phyloP scores from a whole-genome alignment of 2,329 filamentous ascomycete genomes.

The Diaporthe sp. region DNA sequence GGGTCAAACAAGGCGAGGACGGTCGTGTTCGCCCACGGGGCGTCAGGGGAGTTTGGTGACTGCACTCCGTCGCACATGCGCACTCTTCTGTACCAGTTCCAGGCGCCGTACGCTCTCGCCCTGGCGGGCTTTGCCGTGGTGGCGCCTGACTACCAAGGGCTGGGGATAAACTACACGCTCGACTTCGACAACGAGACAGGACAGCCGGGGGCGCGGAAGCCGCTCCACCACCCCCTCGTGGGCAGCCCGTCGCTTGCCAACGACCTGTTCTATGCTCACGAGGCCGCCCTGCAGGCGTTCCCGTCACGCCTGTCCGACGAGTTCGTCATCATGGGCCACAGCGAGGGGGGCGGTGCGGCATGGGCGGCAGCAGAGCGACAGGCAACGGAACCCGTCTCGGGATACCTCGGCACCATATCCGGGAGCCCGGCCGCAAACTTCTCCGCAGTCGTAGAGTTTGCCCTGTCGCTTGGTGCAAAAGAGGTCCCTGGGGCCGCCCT shows the following conservation, averaged over 20 bases:
- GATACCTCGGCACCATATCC: slow-evolving; percentile 55
- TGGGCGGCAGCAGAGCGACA: slow-evolving; percentile 57
- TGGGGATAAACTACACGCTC: slow-evolving; percentile 53
- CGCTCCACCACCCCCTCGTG: slow-evolving; percentile 58
- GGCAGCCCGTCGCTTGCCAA: slow-evolving; percentile 55
- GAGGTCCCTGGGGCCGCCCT: slow-evolving; percentile 45
- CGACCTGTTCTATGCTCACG: slow-evolving; percentile 59
- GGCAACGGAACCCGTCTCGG: slow-evolving; percentile 48
- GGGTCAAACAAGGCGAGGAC: slow-evolving; percentile 47
- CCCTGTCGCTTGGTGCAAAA: slow-evolving; percentile 39
- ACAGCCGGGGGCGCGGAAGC: slow-evolving; percentile 49
- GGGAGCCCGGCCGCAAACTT: slow-evolving; percentile 48
- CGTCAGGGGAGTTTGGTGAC: slow-evolving; percentile 56
- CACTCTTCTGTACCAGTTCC: slow-evolving; percentile 57
- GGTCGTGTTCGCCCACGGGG: slow-evolving; percentile 61
- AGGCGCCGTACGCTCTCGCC: slow-evolving; percentile 56
- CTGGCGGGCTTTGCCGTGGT: slow-evolving; percentile 60
- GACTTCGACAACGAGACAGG: not conserved
- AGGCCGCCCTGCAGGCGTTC: slow-evolving; percentile 59
- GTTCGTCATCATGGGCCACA: slow-evolving; percentile 54
- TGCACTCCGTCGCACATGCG: slow-evolving; percentile 58
- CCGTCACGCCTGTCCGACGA: slow-evolving; percentile 49
- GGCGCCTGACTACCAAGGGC: slow-evolving; percentile 60
- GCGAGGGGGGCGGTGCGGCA: slow-evolving; percentile 58
- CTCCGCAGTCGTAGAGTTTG: slow-evolving; percentile 31